Conservation (phyloP, 768 basidiomycete genomes). For the Boletus sp. region DNA sequence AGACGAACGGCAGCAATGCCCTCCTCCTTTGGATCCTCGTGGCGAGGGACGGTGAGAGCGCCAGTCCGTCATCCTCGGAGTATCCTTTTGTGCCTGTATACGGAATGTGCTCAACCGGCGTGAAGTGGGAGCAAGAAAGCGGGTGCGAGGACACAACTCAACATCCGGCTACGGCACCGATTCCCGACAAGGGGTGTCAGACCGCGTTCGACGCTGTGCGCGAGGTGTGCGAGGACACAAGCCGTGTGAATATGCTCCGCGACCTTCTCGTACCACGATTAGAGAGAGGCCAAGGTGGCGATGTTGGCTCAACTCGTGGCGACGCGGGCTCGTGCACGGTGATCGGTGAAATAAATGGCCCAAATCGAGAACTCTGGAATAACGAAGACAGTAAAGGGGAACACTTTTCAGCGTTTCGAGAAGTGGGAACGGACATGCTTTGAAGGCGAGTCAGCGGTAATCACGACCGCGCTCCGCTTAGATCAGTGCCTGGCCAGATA, state of each 20-base stretch:
- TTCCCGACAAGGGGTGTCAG: neutral
- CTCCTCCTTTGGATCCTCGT: neutral
- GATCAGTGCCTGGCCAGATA: slow-evolving; percentile 32
- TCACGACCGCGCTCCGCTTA: slow-evolving; percentile 22
- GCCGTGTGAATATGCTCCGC: slow-evolving; percentile 8
- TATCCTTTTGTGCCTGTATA: neutral
- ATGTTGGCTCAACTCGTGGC: slow-evolving; percentile 19
- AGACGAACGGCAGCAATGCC: neutral
- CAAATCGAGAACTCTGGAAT: slow-evolving; percentile 25
- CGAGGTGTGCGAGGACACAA: neutral
- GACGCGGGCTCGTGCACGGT: slow-evolving; percentile 14
- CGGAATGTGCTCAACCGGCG: neutral
- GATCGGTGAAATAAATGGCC: slow-evolving; percentile 26
- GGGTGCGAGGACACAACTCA: neutral
- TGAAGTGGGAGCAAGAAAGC: neutral
- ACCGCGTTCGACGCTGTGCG: neutral
- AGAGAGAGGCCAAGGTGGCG: slow-evolving; percentile 8
- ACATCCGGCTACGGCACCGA: neutral
- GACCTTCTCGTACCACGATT: slow-evolving; percentile 4
- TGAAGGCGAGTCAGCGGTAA: slow-evolving; percentile 25
- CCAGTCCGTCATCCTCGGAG: slow-evolving; percentile 14
- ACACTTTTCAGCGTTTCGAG: slow-evolving; percentile 10
- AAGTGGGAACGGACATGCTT: slow-evolving; percentile 24
- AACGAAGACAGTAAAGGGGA: slow-evolving; percentile 17
- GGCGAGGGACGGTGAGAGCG: slow-evolving; percentile 2